A percentile compares a stretch with the other conserved stretches of the same genome.
Evolutionary conservation across 306 rosid species (phyloP).

Genomic region (Begonia loranthoides): DNA sequence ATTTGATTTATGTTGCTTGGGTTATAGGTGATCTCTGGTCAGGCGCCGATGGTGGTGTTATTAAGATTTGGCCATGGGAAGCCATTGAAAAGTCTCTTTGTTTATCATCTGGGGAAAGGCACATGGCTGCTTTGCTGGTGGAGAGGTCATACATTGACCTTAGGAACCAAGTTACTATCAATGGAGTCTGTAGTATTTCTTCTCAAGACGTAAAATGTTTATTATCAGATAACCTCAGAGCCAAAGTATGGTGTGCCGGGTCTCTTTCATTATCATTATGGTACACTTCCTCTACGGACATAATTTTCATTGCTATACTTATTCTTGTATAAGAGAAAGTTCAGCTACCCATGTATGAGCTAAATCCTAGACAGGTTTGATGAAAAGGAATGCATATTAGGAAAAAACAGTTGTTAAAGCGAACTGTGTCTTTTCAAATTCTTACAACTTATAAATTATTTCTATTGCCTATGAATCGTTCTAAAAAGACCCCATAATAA

Average conservation of each 20-base stretch:
- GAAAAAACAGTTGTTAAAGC: too few relatives aligned
- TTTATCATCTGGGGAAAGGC: conserved; percentile 72
- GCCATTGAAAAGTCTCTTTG: conserved; percentile 86
- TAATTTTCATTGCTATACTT: not conserved
- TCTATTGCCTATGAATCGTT: too few relatives aligned
- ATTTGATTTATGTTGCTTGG: conserved; percentile 7
- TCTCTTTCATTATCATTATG: conserved; percentile 75
- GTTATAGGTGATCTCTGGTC: conserved; percentile 87
- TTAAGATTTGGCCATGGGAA: conserved; percentile 97
- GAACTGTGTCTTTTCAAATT: too few relatives aligned
- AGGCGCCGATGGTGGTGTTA: conserved; percentile 80
- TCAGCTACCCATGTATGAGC: too few relatives aligned
- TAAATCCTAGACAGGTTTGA: too few relatives aligned
- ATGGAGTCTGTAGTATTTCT: conserved; percentile 82
- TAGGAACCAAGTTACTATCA: conserved; percentile 71
- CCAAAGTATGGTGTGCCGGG: conserved; percentile 75
- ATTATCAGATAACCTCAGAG: conserved; percentile 56
- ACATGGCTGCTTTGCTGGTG: conserved; percentile 93
- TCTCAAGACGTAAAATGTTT: conserved; percentile 87
- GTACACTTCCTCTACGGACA: conserved; percentile 22
- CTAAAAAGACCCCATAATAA: too few relatives aligned
- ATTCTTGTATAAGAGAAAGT: not conserved
- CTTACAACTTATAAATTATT: too few relatives aligned
- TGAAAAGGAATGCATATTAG: too few relatives aligned
- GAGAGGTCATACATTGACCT: conserved; percentile 86